These are phyloP conservation scores for Hanseniaspora occidentalis DNA, from an alignment of 805 yeast species.

Conservation along the genomic window DNA sequence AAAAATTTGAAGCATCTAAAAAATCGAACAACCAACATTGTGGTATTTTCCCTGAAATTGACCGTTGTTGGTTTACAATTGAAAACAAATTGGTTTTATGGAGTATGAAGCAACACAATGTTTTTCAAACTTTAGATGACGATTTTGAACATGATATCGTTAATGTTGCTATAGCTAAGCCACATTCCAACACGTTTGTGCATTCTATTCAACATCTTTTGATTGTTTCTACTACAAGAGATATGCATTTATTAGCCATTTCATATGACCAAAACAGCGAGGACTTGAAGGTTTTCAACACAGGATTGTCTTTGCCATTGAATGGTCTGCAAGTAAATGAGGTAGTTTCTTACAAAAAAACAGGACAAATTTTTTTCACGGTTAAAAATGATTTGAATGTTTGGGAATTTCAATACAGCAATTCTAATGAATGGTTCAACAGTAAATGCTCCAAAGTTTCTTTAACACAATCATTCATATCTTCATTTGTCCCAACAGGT, in stretches of 20 bases:
- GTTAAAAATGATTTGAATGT: slow-evolving; percentile 67
- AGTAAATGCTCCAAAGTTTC: slow-evolving; percentile 76
- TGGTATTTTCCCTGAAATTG: slow-evolving; percentile 74
- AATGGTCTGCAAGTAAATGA: slow-evolving; percentile 65
- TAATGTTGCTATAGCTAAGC: slow-evolving; percentile 65
- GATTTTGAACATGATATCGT: slow-evolving; percentile 58
- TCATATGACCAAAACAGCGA: slow-evolving; percentile 34
- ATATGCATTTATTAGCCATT: slow-evolving; percentile 66
- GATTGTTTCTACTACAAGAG: slow-evolving; percentile 67
- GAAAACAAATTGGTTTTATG: slow-evolving; percentile 77
- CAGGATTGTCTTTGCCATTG: slow-evolving; percentile 68
- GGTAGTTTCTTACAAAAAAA: slow-evolving; percentile 43
- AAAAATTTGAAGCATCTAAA: slow-evolving; percentile 42
- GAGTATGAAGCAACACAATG: slow-evolving; percentile 57
- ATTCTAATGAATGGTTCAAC: slow-evolving; percentile 76
- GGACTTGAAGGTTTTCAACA: slow-evolving; percentile 59
- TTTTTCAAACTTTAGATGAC: slow-evolving; percentile 72
- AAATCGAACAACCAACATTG: slow-evolving; percentile 53
- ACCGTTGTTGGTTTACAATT: slow-evolving; percentile 74
- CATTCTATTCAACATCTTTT: slow-evolving; percentile 62
- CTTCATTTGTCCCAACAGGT: slow-evolving; percentile 37
- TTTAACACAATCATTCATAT: slow-evolving; percentile 53
- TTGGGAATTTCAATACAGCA: slow-evolving; percentile 80
- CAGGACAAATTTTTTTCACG: slow-evolving; percentile 74
- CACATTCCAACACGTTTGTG: slow-evolving; percentile 71